Conservation (phyloP, 768 basidiomycete genomes). For the Trametes elegans region DNA sequence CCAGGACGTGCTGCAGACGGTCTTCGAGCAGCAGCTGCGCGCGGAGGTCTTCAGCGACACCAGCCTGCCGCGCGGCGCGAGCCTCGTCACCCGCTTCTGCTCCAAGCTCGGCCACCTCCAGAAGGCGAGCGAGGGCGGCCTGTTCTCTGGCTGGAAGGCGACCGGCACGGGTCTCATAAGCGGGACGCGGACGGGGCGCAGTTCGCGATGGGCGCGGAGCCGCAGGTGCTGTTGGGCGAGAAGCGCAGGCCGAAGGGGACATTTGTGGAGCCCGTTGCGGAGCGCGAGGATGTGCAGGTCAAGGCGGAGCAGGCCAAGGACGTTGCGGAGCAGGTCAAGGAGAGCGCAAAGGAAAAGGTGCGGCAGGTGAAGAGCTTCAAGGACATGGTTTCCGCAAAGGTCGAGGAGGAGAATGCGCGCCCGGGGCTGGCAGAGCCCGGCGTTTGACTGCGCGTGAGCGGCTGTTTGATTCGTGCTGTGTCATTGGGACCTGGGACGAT, state of each 20-base stretch:
- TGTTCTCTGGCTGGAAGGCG: slow-evolving; percentile 45
- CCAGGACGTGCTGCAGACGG: slow-evolving; percentile 56
- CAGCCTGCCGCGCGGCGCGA: slow-evolving; percentile 48
- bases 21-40: slow-evolving; percentile 55
- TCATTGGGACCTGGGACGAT: too few relatives aligned
- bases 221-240: slow-evolving; percentile 66
- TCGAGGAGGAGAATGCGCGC: slow-evolving; percentile 30
- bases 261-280: slow-evolving; percentile 39
- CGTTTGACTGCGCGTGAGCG: slow-evolving; percentile 31
- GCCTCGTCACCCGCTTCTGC: slow-evolving; percentile 62
- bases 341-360: slow-evolving; percentile 28
- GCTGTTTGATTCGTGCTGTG: too few relatives aligned
- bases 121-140: slow-evolving; percentile 35
- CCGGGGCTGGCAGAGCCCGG: slow-evolving; percentile 37
- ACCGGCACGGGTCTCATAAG: slow-evolving; percentile 67
- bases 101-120: slow-evolving; percentile 62
- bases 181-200: slow-evolving; percentile 41
- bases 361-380: slow-evolving; percentile 31
- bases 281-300: slow-evolving; percentile 27
- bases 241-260: slow-evolving; percentile 67
- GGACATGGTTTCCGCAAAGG: slow-evolving; percentile 33
- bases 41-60: slow-evolving; percentile 65
- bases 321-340: slow-evolving; percentile 25
- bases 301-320: slow-evolving; percentile 22
- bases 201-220: slow-evolving; percentile 71